Base-by-base conservation (phyloP, 179 eudicot genomes). In the Amaranthus tricolor region DNA sequence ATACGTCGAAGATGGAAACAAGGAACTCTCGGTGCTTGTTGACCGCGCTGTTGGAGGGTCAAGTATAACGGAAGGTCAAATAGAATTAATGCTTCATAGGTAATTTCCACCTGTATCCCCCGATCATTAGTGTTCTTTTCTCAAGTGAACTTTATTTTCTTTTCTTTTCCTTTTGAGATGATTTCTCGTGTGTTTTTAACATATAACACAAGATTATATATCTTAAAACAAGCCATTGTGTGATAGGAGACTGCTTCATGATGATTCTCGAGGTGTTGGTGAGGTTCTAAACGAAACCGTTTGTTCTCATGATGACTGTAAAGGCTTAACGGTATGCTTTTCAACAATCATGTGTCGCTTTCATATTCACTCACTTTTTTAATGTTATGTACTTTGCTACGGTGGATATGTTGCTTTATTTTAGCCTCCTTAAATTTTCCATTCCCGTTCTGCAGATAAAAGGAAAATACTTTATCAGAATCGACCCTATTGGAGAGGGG, bases 51-150 rank as follows among this genome's bases (percentile, higher is more conserved):
- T 94, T 74, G 98, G 98, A 77, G 98, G 97, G 59, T 85, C 98
- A 68, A 94, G 97, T 79, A 74, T 90, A 73, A 84, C 75, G 73
- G 97, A 94, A 84, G 98, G 97, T 66, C 96, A 94, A 77, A 77
- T 94, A 84, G 98, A 94, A 82, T 80, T 94, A 78, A 94, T 94
- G 98, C 96, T 94, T 71, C 98, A 92, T 73, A 89, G 98, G 98
- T 94, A 72, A 75, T 70, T 65, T 74, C 45, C 68, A 51, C 49
- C 49, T 31, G 40, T 2, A 49, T 65, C 10, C 68, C 24, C 56
- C 7, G 43, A 61, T 63, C 55, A 4, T 49, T 20, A 59, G 56
- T 47, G 17, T 31, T 31, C 40, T 31, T 31, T 31, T 31, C 40
- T 31, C 1, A 31, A 31, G 40, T 31, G 40, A 2, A 53, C 47